Percentiles rank a stretch among this genome's conserved stretches.
Conservation (phyloP, 2,329 filamentous ascomycete species). For the Ilyonectria sp. region DNA sequence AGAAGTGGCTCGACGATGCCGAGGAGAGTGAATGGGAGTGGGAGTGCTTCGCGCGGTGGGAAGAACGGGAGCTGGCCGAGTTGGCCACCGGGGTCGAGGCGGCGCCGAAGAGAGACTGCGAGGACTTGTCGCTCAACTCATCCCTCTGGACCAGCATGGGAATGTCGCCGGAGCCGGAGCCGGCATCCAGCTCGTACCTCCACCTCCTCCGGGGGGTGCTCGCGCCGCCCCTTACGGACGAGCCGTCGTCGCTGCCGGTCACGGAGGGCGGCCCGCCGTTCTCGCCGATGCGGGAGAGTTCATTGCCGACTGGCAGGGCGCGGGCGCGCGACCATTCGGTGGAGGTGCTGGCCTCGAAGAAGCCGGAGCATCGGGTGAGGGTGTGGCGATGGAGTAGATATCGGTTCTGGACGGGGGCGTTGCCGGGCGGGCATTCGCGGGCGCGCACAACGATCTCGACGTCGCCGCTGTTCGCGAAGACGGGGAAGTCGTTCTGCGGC, state of each 20-base stretch:
- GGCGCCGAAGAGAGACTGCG: slow-evolving; percentile 53
- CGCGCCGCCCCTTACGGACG: slow-evolving; percentile 33
- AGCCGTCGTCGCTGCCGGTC: slow-evolving; percentile 42
- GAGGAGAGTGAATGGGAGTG: slow-evolving; percentile 68
- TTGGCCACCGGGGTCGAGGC: slow-evolving; percentile 42
- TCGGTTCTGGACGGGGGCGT: slow-evolving; percentile 71
- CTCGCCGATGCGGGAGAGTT: slow-evolving; percentile 70
- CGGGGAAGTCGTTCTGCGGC: slow-evolving; percentile 91
- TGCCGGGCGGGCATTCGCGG: slow-evolving; percentile 53
- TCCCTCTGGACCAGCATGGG: slow-evolving; percentile 92
- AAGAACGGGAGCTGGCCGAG: slow-evolving; percentile 61
- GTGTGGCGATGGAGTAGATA: slow-evolving; percentile 93
- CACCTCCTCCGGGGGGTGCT: slow-evolving; percentile 70
- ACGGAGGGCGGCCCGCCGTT: slow-evolving; percentile 46
- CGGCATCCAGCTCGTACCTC: slow-evolving; percentile 90
- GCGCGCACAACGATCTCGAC: slow-evolving; percentile 88
- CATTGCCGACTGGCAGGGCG: slow-evolving; percentile 53
- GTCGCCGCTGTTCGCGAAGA: slow-evolving; percentile 92
- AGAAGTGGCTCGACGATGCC: slow-evolving; percentile 70
- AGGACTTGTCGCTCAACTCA: slow-evolving; percentile 45
- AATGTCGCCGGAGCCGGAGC: slow-evolving; percentile 79
- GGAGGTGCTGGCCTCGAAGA: slow-evolving; percentile 90
- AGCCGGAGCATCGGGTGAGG: slow-evolving; percentile 90
- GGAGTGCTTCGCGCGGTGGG: slow-evolving; percentile 53
- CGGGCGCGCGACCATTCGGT: slow-evolving; percentile 75